Conservation (phyloP, 2,329 filamentous ascomycete species). For the Colletotrichum salicis region DNA sequence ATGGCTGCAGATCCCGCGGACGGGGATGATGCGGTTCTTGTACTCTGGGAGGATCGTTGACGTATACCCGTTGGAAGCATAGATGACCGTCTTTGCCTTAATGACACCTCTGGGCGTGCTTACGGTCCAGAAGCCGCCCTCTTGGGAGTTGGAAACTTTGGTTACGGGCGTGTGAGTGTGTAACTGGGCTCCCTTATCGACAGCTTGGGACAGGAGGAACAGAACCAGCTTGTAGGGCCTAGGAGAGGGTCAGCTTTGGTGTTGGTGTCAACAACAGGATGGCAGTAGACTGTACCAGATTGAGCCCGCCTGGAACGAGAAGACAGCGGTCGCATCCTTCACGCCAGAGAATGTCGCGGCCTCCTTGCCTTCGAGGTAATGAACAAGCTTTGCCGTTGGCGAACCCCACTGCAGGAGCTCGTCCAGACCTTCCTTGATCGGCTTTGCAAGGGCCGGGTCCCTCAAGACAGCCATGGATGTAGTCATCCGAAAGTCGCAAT, state of each 20-base stretch:
- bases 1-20: constrained; percentile 58
- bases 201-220: constrained; percentile 56
- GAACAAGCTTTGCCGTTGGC: constrained; percentile 26
- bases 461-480: constrained; percentile 27
- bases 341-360: constrained; percentile 49
- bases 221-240: constrained; percentile 67
- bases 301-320: constrained; percentile 44
- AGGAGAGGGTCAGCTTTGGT: not conserved
- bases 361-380: constrained; percentile 31
- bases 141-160: constrained; percentile 33
- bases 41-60: constrained; percentile 69
- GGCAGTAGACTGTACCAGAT: constrained; percentile 48
- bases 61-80: constrained; percentile 77
- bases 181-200: constrained; percentile 44
- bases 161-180: constrained; percentile 36
- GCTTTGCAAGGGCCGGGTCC: not conserved
- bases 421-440: constrained; percentile 39
- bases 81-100: constrained; percentile 63
- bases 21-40: constrained; percentile 69
- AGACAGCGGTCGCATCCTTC: constrained; percentile 47
- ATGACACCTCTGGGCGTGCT: constrained; percentile 66
- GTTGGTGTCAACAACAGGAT: not conserved
- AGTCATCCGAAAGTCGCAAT: constrained; percentile 33
- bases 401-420: constrained; percentile 14
- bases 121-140: constrained; percentile 37